A percentile compares a stretch with the other conserved stretches of the same genome.
These are phyloP conservation scores for Phytophthora podocarpi DNA, from an alignment of 352 stramenopile genomes.

Conservation along the genomic window DNA sequence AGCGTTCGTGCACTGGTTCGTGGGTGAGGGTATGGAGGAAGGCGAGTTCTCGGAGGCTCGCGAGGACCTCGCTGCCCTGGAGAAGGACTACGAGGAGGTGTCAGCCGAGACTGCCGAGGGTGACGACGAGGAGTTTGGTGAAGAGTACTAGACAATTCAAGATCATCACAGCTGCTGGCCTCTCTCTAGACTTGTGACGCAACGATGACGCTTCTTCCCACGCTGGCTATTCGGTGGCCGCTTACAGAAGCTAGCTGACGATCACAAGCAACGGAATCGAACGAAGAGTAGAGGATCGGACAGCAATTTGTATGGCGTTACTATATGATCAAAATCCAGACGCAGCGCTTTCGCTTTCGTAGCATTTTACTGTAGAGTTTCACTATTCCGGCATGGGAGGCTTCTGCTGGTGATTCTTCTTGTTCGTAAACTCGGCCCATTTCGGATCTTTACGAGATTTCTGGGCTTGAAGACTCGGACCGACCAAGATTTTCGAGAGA, in stretches of 20 bases:
- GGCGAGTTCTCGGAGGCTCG: constrained; percentile 99
- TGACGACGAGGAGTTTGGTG: constrained; percentile 92
- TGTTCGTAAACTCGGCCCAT: constrained; percentile 18
- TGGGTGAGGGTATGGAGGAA: constrained; percentile 99
- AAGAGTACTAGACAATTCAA: constrained; percentile 73
- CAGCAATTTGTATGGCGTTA: no score
- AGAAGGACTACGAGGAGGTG: constrained; percentile 99
- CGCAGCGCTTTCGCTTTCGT: no score
- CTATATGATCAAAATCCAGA: no score
- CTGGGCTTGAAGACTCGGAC: constrained; percentile 5
- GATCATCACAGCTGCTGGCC: constrained; percentile 15
- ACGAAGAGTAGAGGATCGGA: no score
- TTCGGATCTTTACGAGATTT: neutral
- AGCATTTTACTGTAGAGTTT: no score
- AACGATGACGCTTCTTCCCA: constrained; percentile 9
- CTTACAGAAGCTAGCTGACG: constrained; percentile 1
- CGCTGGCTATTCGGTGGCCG: constrained; percentile 13
- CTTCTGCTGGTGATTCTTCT: neutral
- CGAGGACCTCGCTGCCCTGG: constrained; percentile 88
- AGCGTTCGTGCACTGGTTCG: constrained; percentile 99
- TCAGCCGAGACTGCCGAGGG: constrained; percentile 95
- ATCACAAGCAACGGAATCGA: constrained; percentile 14
- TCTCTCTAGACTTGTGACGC: constrained; percentile 24
- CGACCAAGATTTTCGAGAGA: constrained; percentile 22
- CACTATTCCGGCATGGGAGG: no score